Evolutionary conservation across 75 land plant genomes (phyloP).

Genomic region (Azolla pinnata): DNA sequence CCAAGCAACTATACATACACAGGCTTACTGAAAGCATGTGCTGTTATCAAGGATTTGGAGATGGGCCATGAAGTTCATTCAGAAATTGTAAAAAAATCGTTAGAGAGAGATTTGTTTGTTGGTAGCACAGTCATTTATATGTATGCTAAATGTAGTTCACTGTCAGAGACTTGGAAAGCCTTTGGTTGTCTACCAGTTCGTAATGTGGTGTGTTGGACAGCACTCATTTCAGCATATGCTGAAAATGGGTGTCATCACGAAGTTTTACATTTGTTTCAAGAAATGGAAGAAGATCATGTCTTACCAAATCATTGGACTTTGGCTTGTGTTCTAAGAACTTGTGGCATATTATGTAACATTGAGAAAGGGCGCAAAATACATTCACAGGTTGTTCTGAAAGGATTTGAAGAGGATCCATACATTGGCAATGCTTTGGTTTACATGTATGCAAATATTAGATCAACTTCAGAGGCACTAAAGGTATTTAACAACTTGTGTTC

Average conservation of each 20-base stretch:
- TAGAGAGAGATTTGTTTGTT: too few relatives aligned
- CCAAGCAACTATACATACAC: too few relatives aligned
- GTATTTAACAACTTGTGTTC: neutral
- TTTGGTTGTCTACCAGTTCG: conserved; percentile 37
- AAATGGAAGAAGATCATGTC: neutral
- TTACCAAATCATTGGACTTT: neutral
- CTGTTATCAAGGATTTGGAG: too few relatives aligned
- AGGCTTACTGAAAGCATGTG: too few relatives aligned
- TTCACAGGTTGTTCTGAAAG: neutral
- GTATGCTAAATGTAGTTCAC: conserved; percentile 43
- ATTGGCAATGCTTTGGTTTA: neutral
- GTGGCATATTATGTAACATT: neutral
- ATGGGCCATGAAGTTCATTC: too few relatives aligned
- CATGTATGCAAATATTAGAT: neutral
- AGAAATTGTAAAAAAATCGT: too few relatives aligned
- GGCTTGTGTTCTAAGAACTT: neutral
- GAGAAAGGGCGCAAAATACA: neutral
- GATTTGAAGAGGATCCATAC: neutral
- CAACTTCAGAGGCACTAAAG: neutral
- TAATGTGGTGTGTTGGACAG: conserved; percentile 54
- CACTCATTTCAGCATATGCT: conserved; percentile 7
- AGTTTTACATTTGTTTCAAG: neutral
- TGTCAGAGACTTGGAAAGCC: conserved; percentile 28
- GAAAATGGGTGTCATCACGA: neutral
- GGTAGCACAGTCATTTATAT: conserved; percentile 46